A percentile compares a stretch with the other conserved stretches of the same genome.
Conservation (phyloP, 495 filamentous ascomycete species). For the Penicillium pulvis region DNA sequence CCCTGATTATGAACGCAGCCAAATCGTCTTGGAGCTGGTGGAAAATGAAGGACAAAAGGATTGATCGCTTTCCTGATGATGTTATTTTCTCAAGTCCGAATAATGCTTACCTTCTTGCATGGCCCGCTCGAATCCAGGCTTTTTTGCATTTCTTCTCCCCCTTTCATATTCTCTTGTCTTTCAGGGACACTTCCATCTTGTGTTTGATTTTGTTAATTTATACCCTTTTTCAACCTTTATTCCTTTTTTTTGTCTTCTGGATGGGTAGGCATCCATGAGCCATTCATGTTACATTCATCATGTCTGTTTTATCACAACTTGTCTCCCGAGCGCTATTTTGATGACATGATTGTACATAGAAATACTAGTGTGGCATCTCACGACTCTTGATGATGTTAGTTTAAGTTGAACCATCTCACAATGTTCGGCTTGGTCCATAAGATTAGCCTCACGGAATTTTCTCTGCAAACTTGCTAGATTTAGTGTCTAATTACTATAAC, state of each 20-base stretch:
- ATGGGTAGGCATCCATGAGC: conserved; percentile 1
- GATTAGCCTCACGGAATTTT: neutral
- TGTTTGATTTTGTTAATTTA: conserved; percentile 7
- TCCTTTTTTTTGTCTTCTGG: neutral
- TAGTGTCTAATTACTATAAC: no score
- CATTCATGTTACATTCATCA: conserved; percentile 1
- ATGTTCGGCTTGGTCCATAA: neutral
- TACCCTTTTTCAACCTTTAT: conserved; percentile 11
- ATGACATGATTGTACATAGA: conserved; percentile 36
- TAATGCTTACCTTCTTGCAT: neutral
- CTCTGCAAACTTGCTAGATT: neutral
- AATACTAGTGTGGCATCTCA: conserved; percentile 22
- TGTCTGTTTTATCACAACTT: neutral
- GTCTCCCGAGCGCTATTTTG: conserved; percentile 14
- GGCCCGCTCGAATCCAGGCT: neutral
- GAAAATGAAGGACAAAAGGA: conserved; percentile 94
- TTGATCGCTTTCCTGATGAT: conserved; percentile 12
- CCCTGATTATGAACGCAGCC: conserved; percentile 75
- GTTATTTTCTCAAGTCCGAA: no score
- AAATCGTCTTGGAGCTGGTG: conserved; percentile 89
- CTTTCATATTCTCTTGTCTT: neutral
- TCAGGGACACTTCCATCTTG: neutral
- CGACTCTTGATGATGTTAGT: conserved; percentile 13
- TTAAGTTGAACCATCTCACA: neutral
- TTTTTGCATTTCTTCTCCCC: neutral